These are phyloP conservation scores for Beta vulgaris DNA, from an alignment of 148 eudicot species.

Conservation along the genomic window DNA sequence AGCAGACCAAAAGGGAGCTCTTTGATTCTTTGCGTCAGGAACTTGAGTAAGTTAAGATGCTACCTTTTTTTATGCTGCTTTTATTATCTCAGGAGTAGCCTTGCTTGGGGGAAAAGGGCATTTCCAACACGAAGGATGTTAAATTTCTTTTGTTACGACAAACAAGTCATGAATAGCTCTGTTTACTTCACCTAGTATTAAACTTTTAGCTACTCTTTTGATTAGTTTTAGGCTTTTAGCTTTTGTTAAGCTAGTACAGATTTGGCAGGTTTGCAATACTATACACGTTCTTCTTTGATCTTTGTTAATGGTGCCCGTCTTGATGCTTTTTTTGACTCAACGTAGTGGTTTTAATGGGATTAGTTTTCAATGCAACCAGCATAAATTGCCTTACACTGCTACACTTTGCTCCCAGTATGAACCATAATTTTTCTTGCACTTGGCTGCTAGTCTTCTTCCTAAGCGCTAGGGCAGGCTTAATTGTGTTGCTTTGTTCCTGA, in stretches of 20 bases:
- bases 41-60: conserved; percentile 68
- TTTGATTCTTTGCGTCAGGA: conserved; percentile 96
- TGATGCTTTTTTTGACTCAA: not conserved
- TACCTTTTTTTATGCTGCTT: conserved; percentile 17
- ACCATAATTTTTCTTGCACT: not conserved
- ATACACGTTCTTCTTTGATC: not conserved
- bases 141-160: not conserved
- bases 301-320: not conserved
- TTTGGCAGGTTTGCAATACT: not conserved
- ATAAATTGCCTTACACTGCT: too few relatives aligned
- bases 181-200: not conserved
- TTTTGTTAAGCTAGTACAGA: not conserved
- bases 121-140: not conserved
- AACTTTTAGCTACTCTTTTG: not conserved
- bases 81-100: not conserved
- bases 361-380: too few relatives aligned
- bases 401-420: not conserved
- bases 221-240: not conserved
- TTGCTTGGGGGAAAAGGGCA: not conserved
- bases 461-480: too few relatives aligned
- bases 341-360: too few relatives aligned
- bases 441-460: not conserved
- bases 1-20: conserved; percentile 95
- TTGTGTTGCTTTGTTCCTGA: not conserved
- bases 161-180: not conserved